Evolutionary conservation across 164 flowering plant genomes (phyloP), one percentile per base, ranked within the genome.

Genomic region (Magnolia changhungtana): DNA sequence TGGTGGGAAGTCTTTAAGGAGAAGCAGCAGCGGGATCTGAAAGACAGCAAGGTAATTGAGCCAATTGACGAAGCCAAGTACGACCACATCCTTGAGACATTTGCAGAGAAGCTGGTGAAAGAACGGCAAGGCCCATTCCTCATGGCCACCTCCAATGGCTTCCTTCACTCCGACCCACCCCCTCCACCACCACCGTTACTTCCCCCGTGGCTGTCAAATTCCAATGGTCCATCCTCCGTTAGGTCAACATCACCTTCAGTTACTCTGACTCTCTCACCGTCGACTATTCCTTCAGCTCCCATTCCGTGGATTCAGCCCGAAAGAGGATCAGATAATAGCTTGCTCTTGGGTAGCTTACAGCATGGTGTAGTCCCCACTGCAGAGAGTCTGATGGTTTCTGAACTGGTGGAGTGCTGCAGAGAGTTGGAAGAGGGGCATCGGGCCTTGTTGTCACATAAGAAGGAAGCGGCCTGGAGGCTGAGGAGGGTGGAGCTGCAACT

Each of bases 1-100:
- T 93, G 97, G 97, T 95, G 98, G 98, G 98, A 95, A 78, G 98
- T 91, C 67, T 92, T 89, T 77, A 93, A 93, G 80, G 95, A 92
- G 86, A 92, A 90, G 81, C 97, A 92, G 66, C 90, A 87, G 74
- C 85, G 91, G 69, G 90, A 91, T 21, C 70, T 74, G 21, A 86
- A 90, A 78, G 89, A 88, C 71, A 80, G 69, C 31, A 77, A 71
- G 50, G 86, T 81, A 78, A 65, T 81, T 19, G 90, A 88, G 7
- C 88, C 92, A 1, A 73, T 86, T 71, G 93, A 89, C 10, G 88
- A 89, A 59, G 88, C 91, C 10, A 92, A 89, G 81, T 91, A 93
- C 89, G 92, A 91, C 50, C 82, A 76, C n/a, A 89, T 92, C 52
- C 83, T 96, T n/a, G 93, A 92, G 82, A 91, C 88, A 50, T 93